phyloP scores from a whole-genome alignment of 1,284 basidiomycete genomes.

The Mycocalia duriaeana region DNA sequence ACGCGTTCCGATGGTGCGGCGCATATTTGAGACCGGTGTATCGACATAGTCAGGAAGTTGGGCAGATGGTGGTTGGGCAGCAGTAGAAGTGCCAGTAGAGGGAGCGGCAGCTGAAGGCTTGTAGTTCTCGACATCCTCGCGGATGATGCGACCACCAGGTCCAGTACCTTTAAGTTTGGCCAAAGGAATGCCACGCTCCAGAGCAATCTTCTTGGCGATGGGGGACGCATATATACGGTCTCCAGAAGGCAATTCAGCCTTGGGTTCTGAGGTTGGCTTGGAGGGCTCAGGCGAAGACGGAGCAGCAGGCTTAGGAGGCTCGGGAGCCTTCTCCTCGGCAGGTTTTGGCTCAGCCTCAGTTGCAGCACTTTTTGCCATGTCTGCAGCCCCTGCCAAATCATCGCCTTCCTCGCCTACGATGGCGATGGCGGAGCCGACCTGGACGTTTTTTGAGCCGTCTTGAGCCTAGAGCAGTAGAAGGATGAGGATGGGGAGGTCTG shows the following conservation, averaged over 20 bases:
- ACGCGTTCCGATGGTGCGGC: slow-evolving; percentile 87
- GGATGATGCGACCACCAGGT: slow-evolving; percentile 90
- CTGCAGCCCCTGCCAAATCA: slow-evolving; percentile 79
- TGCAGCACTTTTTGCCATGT: slow-evolving; percentile 66
- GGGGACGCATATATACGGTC: slow-evolving; percentile 92
- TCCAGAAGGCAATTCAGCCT: slow-evolving; percentile 57
- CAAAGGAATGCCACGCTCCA: slow-evolving; percentile 92
- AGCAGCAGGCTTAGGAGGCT: slow-evolving; percentile 19
- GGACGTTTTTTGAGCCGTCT: slow-evolving; percentile 84
- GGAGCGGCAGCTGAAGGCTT: slow-evolving; percentile 48
- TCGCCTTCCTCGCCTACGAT: slow-evolving; percentile 93
- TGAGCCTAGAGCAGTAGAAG: slow-evolving; percentile 42
- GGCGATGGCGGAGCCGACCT: slow-evolving; percentile 85
- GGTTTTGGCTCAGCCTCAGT: slow-evolving; percentile 13
- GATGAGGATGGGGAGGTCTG: slow-evolving; percentile 4
- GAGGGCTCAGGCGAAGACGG: slow-evolving; percentile 18
- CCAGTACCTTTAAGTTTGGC: slow-evolving; percentile 91
- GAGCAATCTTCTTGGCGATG: slow-evolving; percentile 93
- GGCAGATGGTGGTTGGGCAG: slow-evolving; percentile 39
- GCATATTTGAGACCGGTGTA: slow-evolving; percentile 92
- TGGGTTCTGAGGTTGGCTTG: slow-evolving; percentile 31
- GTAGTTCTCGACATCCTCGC: slow-evolving; percentile 92
- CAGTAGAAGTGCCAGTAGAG: slow-evolving; percentile 35
- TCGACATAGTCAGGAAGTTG: slow-evolving; percentile 77
- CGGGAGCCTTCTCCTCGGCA: slow-evolving; percentile 19